Base-by-base conservation (phyloP, 192 early-diverging fungal species). In the Diversispora epigaea region DNA sequence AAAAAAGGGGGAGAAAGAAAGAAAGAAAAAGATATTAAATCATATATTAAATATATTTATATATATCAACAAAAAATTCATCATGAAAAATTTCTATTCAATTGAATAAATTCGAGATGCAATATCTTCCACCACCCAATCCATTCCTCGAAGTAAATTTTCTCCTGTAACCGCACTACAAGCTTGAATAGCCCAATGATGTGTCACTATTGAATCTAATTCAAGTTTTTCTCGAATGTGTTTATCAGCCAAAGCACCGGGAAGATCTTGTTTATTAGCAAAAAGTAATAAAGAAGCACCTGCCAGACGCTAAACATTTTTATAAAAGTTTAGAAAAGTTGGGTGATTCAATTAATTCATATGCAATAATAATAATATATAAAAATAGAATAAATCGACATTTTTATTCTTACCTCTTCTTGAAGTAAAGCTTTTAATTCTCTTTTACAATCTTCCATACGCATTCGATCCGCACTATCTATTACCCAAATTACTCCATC, bases 401-500 rank as follows among this genome's bases (percentile, higher is more conserved):
- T n/a, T n/a, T n/a, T 17, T 47, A 14, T 21, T 46, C 50, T 68
- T 55, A 92, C 93, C 85, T 99, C 98, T 77, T 99, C 96, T 76
- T 91, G 88, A 41, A 99, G 80, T 60, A 99, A 77, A 5, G 83
- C 77, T 6, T 84, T 64, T 17, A 99, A 78, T 81, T 99, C 98
- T 21, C 80, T 68, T 49, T 82, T 86, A 76, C 96, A 98, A 74
- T 93, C 92, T 39, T 89, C 82, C 75, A 98, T 82, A 15, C 98
- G 81, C 45, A 89, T 80, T 57, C 91, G 76, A 80, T 99, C 98
- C 12, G 93, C 94, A 47, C 93, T 92, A 76, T 99, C 98, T 14
- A 99, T 95, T 0, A 99, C 98, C 96, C 96, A 99, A 25, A 98
- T 91, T 14, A 99, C 79, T 0, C 92, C 98, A 75, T 99, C 98